Evolutionary conservation across 768 basidiomycete species (phyloP).

Genomic region (Lentinula sp.): DNA sequence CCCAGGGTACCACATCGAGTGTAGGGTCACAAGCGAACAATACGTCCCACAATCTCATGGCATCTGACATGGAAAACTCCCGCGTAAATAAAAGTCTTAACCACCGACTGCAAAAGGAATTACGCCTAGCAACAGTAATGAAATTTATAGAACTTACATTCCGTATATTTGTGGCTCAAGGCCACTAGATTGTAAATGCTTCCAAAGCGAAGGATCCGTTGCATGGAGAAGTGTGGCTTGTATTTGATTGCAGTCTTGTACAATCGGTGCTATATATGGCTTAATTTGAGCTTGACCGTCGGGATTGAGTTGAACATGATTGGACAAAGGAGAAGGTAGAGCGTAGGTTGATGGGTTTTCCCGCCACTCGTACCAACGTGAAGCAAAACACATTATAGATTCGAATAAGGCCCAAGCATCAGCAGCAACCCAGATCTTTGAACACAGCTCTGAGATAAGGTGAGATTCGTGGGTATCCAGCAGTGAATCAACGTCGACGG

Average conservation of each 20-base stretch:
- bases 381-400: slow-evolving; percentile 70
- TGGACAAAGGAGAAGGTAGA: slow-evolving; percentile 29
- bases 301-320: slow-evolving; percentile 37
- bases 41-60: slow-evolving; percentile 93
- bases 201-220: slow-evolving; percentile 77
- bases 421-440: slow-evolving; percentile 66
- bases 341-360: slow-evolving; percentile 27
- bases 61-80: slow-evolving; percentile 76
- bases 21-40: slow-evolving; percentile 84
- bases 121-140: slow-evolving; percentile 8
- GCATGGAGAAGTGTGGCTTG: slow-evolving; percentile 68
- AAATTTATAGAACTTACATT: slow-evolving; percentile 54
- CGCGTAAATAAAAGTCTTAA: slow-evolving; percentile 88
- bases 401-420: slow-evolving; percentile 86
- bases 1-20: slow-evolving; percentile 74
- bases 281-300: slow-evolving; percentile 45
- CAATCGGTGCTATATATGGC: slow-evolving; percentile 79
- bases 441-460: slow-evolving; percentile 55
- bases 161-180: slow-evolving; percentile 97
- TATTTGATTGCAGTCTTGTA: slow-evolving; percentile 74
- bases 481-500: slow-evolving; percentile 79
- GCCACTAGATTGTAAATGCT: slow-evolving; percentile 67
- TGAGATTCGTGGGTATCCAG: slow-evolving; percentile 20
- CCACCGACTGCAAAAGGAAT: slow-evolving; percentile 65
- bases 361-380: slow-evolving; percentile 77